Base-by-base conservation (phyloP, 306 rosid genomes). In the Quercus engelmannii region DNA sequence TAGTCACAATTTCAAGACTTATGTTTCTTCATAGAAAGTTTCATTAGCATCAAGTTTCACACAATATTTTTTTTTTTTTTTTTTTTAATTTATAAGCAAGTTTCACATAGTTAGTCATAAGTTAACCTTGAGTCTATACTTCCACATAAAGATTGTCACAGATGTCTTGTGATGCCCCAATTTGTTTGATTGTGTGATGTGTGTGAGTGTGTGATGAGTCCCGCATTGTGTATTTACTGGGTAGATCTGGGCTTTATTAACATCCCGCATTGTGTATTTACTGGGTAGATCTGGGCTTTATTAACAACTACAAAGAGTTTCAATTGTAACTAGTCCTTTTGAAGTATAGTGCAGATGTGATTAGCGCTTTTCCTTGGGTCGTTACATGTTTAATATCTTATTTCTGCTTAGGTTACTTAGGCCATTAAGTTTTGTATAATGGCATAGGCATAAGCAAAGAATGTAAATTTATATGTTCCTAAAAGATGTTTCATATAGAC, bases 61-160 rank as follows among this genome's bases (percentile, higher is more conserved):
- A 31, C 18, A 52, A 19, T 28, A 41, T 41, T 41, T 38, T 6
- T 33, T 35, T 33, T 35, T 41, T 38, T 7, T 0, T 21, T 21
- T 21, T 21, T 21, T 21, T 21, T 21, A 41, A 41, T 41, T 41
- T 41, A 41, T 41, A 41, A 41, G 8, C 17, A 41, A 61, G 69
- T 33, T 82, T 63, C 59, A 23, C 21, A 31, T 13, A 41, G 21
- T 62, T 52, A 55, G 49, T 41, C 31, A n/a, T 55, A 51, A 21
- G 20, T 25, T 71, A 49, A 20, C 31, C 74, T 52, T 55, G 33
- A 75, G 18, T 59, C 54, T 33, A 43, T 81, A 76, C 69, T 59
- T 49, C 28, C 19, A 67, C 55, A 9, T 19, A 74, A 15, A 67
- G 64, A 23, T 51, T 81, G 75, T 74, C 46, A 57, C 6, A n/a